These are phyloP conservation scores for Beauveria varroae DNA, from an alignment of 2,329 filamentous ascomycete species.

Conservation along the genomic window DNA sequence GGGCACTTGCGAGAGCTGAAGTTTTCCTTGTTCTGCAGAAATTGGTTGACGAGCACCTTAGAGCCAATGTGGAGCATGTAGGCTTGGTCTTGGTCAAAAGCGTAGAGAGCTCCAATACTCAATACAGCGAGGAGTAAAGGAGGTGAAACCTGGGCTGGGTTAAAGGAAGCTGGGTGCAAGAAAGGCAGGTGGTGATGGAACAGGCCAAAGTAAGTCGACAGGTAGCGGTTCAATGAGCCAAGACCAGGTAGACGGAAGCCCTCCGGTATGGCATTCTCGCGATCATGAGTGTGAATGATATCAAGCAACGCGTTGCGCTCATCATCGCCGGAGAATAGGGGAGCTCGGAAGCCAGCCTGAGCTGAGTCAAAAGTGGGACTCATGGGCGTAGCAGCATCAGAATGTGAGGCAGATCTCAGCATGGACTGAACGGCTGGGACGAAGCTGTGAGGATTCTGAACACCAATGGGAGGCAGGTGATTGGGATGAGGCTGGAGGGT, in stretches of 20 bases:
- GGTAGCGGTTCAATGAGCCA: conserved; percentile 77
- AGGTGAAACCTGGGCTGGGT: conserved; percentile 69
- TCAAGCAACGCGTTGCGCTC: conserved; percentile 80
- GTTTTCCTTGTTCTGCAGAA: conserved; percentile 95
- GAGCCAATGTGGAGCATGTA: conserved; percentile 97
- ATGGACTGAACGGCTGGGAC: conserved; percentile 63
- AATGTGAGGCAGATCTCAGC: conserved; percentile 61
- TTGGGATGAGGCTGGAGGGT: conserved; percentile 49
- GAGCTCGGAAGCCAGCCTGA: conserved; percentile 60
- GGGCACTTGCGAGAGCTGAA: conserved; percentile 97
- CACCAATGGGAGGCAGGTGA: conserved; percentile 62
- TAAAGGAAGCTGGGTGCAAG: conserved; percentile 86
- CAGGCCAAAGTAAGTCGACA: conserved; percentile 92
- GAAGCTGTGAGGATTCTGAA: conserved; percentile 52
- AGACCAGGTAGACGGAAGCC: conserved; percentile 82
- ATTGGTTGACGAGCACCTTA: conserved; percentile 94
- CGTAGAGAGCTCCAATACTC: conserved; percentile 92
- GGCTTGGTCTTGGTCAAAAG: conserved; percentile 93
- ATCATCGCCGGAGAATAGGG: conserved; percentile 76
- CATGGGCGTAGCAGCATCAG: conserved; percentile 63
- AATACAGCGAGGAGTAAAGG: conserved; percentile 82
- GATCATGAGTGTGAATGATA: conserved; percentile 75
- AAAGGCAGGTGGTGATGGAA: conserved; percentile 98
- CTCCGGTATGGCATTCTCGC: conserved; percentile 73
- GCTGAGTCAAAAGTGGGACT: conserved; percentile 68